Base-by-base conservation (phyloP, 2,329 filamentous ascomycete genomes). In the Albifimbria verrucaria region DNA sequence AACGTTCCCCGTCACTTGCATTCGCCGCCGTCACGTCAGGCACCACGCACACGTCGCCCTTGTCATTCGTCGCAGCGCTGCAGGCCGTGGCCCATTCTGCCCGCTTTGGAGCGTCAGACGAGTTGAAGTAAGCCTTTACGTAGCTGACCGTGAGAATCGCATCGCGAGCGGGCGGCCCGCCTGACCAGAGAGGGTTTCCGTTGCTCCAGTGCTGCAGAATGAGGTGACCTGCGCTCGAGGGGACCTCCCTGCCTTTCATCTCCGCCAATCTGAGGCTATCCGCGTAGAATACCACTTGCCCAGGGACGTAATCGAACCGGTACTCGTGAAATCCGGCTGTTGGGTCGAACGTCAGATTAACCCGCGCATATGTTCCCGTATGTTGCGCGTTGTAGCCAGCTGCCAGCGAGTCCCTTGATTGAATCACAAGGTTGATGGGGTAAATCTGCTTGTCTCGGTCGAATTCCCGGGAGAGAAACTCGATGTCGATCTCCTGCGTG, bases 81-180 rank as follows among this genome's bases (percentile, higher is more conserved):
- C 65, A 67, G 23, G 36, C 45, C 12, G 46, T 49, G 23, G 39
- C 50, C 43, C 48, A 52, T 26, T 47, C 47, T 23, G 48, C 39
- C 45, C 59, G 61, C 28, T 49, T 49, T 3, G 55, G 32, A 2
- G 61, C 57, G 20, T 74, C 60, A 3, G 86, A 85, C 17, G 86
- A 86, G 73, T 92, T 92, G 74, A 92, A 93, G 68, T 92, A 93
- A 0, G 85, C 86, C 67, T 89, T 90, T 53, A 91, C 79, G 62
- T 91, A 91, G 36, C 77, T 80, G 22, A 92, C 77, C 7, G 78
- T 81, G 60, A 90, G 75, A 18, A 78, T 70, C 0, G 88, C 82
- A 61, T 92, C 85, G 28, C 74, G 57, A 0, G 60, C 58, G 0
- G 89, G 89, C 3, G 89, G 89, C 0, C 89, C 89, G 12, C 77